Evolutionary conservation across 257 asterid genomes (phyloP).

Genomic region (Solanum megistacrolobum): DNA sequence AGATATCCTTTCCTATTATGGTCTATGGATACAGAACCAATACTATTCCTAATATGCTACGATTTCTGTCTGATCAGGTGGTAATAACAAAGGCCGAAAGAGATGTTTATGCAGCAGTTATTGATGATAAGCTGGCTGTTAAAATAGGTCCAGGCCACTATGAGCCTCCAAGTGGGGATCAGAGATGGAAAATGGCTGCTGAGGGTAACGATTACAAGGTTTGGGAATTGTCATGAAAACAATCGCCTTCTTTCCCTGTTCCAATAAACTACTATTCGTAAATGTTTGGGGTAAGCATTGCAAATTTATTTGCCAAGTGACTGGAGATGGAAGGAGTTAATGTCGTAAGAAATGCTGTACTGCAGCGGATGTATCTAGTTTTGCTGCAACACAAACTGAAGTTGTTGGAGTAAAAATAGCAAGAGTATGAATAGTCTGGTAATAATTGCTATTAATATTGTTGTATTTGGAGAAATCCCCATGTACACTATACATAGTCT

Average conservation of each 20-base stretch:
- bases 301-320: not conserved
- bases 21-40: not conserved
- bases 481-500: not conserved
- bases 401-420: not conserved
- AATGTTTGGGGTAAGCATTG: not conserved
- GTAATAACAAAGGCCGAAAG: conserved; percentile 68
- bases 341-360: not conserved
- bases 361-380: not conserved
- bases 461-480: not conserved
- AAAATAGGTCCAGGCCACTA: conserved; percentile 90
- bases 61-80: conserved; percentile 28
- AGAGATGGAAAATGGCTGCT: conserved; percentile 52
- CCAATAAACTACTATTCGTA: not conserved
- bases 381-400: not conserved
- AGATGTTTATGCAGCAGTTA: conserved; percentile 83
- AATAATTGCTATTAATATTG: not conserved
- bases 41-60: not conserved
- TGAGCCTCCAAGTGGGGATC: conserved; percentile 43
- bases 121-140: conserved; percentile 68
- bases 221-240: conserved; percentile 50
- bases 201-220: conserved; percentile 76
- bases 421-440: not conserved
- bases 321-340: not conserved
- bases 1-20: not conserved
- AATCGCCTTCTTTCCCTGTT: not conserved